Evolutionary conservation across 139 green algal genomes (phyloP), one percentile per base, ranked within the genome.

Genomic region (Chlamydomonas schloesseri): DNA sequence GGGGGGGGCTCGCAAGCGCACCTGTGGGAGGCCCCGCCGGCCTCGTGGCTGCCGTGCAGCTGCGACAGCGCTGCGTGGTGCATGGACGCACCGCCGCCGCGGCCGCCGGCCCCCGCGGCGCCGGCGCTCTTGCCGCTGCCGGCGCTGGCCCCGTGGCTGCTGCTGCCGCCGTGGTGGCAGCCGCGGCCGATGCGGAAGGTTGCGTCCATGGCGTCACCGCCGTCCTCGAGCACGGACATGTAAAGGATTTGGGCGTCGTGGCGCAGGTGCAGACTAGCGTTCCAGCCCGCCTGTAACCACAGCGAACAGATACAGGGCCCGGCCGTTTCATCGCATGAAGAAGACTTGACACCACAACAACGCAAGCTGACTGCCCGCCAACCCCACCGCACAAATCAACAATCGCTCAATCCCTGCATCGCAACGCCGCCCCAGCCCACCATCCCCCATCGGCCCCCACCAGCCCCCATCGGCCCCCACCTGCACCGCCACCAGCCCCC

Each of bases 201-300:
- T 2, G 71, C 71, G 47, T 90, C 86, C 42, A 87, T 70, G 18
- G 60, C 71, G 67, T 90, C 86, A 1, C 86, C 86, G 29, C 46
- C 77, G 71, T 90, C 86, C 11, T 55, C 47, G 17, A 90, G 50
- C 3, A 17, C 23, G 1, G 78, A 87, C 26, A 73, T 23, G 71
- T 87, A 75, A n/a, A 68, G 15, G 31, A 87, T 60, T 62, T 87
- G 78, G 47, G n/a, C 26, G 71, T 90, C 86, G 42, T 82, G 70
- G 26, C 86, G 78, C 69, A 90, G 10, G 26, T 65, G 80, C 55
- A 90, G 62, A 60, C 18, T 55, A 29, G 58, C 28, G 46, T 90
- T 87, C 78, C 71, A 82, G 42, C 42, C 42, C 42, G 42, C 42
- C 42, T 50, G 42, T 8, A 50, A 5, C 5, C 42, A 8, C 42